Evolutionary conservation across 2,329 filamentous ascomycete species (phyloP), one percentile per base, ranked within the genome.

Genomic region (Colletotrichum cuscutae): DNA sequence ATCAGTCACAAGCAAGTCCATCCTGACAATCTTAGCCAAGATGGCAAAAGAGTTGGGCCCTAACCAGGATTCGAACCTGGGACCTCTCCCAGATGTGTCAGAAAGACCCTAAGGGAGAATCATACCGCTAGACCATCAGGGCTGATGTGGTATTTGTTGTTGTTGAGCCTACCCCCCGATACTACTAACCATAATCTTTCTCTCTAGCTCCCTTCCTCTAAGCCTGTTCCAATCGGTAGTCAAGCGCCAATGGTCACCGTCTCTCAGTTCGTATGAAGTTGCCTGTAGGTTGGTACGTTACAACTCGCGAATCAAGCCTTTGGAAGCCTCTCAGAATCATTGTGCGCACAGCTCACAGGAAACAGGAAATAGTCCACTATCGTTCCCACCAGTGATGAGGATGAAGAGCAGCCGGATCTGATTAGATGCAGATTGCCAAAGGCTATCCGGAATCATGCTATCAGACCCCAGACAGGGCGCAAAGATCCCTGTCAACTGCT

Each of bases 121-220:
- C 68, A 71, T 71, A 71, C 68, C 68, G 68, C 68, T 71, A 71
- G 68, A 71, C 68, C 68, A 71, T 71, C 68, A 71, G 68, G 68
- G 68, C 68, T 24, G 24, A 42, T 0, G 2, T 3, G 19, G n/a
- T 19, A 12, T 6, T 19, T 32, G 0, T 32, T 1, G 0, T 60
- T 60, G 32, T 12, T 65, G 30, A 1, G 15, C 0, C 0, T 0
- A 2, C 5, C 1, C 1, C 4, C 7, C 4, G 6, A 4, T 15
- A 37, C 5, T 1, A 30, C 0, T 8, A 1, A 7, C 0, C 1
- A n/a, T 4, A 8, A 1, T 4, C 2, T 13, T 42, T 1, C 1
- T 5, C n/a, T 6, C 5, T 0, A 5, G 1, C 30, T 42, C 1
- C 4, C 32, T 42, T 2, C 4, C 1, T 15, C 4, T 2, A 1